phyloP scores from a whole-genome alignment of 2,329 filamentous ascomycete species.

The Epichloe coenophiala region DNA sequence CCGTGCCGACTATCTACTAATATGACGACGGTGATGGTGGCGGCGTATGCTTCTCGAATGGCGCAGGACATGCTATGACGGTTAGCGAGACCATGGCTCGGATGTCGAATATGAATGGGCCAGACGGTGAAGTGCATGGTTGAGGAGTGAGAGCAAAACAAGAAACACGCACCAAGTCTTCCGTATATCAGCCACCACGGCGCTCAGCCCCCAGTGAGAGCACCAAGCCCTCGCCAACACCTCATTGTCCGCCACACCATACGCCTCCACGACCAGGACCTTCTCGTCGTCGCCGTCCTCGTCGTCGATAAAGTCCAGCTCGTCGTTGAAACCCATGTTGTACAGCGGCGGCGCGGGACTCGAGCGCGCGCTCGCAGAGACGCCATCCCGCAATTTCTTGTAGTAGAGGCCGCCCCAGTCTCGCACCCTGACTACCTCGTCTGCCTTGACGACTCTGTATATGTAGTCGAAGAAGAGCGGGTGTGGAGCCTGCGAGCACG shows the following conservation, averaged over 20 bases:
- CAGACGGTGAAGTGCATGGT: no score
- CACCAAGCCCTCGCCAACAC: conserved; percentile 68
- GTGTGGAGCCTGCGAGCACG: conserved; percentile 50
- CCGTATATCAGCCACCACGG: conserved; percentile 54
- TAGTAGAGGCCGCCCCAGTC: conserved; percentile 47
- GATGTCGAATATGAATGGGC: neutral
- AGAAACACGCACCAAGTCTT: conserved; percentile 47
- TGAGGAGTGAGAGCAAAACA: neutral
- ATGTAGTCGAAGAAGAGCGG: conserved; percentile 61
- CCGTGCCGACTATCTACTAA: conserved; percentile 41
- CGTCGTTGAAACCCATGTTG: conserved; percentile 8
- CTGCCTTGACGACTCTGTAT: conserved; percentile 44
- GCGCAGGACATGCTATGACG: conserved; percentile 52
- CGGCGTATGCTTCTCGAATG: conserved; percentile 62
- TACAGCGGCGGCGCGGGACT: conserved; percentile 18
- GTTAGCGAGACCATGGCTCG: conserved; percentile 1
- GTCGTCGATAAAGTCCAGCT: conserved; percentile 9
- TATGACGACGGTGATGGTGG: conserved; percentile 59
- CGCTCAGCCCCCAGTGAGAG: conserved; percentile 59
- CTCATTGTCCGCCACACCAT: conserved; percentile 62
- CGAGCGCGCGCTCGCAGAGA: conserved; percentile 19
- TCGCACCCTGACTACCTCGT: conserved; percentile 50
- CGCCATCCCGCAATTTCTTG: conserved; percentile 9
- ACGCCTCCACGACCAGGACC: conserved; percentile 59
- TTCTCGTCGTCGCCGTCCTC: conserved; percentile 43